Percentiles rank a stretch among this genome's conserved stretches.
Conservation (phyloP, 2,329 filamentous ascomycete genomes). For the Epichloe festucae region DNA sequence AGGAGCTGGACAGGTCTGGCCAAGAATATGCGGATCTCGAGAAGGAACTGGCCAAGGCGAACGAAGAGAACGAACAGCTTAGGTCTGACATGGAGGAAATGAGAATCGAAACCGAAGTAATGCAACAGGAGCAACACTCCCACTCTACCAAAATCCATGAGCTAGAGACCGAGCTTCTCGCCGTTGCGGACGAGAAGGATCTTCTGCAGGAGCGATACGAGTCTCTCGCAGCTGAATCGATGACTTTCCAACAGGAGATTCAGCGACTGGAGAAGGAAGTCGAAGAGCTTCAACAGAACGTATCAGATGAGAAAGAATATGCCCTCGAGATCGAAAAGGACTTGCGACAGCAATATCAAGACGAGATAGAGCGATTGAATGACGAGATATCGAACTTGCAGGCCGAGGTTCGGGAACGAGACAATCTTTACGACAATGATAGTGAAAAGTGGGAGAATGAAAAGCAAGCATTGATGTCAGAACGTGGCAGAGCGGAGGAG, state of each 20-base stretch:
- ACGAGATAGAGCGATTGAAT: constrained; percentile 37
- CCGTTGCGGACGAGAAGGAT: constrained; percentile 52
- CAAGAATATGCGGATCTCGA: constrained; percentile 38
- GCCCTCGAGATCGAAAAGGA: constrained; percentile 48
- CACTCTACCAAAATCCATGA: constrained; percentile 39
- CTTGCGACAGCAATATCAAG: constrained; percentile 31
- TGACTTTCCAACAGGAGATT: constrained; percentile 53
- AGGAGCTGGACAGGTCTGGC: constrained; percentile 45
- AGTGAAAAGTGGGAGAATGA: constrained; percentile 61
- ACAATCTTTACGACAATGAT: constrained; percentile 57
- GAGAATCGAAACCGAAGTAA: constrained; percentile 18
- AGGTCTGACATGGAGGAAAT: constrained; percentile 30
- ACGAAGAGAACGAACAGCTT: constrained; percentile 33
- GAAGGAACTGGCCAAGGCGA: constrained; percentile 33
- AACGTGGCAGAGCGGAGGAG: constrained; percentile 54
- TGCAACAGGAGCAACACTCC: constrained; percentile 18
- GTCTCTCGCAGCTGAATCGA: constrained; percentile 50
- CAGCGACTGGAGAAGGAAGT: constrained; percentile 33
- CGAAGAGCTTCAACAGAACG: constrained; percentile 32
- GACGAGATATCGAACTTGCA: constrained; percentile 50
- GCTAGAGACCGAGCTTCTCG: constrained; percentile 45
- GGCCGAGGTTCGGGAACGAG: constrained; percentile 53
- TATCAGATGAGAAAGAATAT: constrained; percentile 43
- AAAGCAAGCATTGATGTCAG: constrained; percentile 47
- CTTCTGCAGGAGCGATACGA: constrained; percentile 58